phyloP scores from a whole-genome alignment of 1,284 basidiomycete genomes.

The Melampsora americana region DNA sequence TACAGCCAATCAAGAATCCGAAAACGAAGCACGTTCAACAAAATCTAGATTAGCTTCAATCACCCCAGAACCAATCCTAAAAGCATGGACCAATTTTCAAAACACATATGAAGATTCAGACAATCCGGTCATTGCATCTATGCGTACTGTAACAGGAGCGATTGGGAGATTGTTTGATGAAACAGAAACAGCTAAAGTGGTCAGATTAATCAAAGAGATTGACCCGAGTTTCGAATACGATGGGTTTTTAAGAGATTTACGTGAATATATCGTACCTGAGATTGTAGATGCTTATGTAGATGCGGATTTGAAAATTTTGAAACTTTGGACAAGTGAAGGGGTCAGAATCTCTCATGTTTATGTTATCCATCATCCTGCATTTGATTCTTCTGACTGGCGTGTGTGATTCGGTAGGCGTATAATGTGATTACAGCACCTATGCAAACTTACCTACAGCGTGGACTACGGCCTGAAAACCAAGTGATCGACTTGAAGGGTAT shows the following conservation, averaged over 20 bases:
- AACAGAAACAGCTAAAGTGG: slow-evolving; percentile 93
- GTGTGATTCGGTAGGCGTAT: slow-evolving; percentile 65
- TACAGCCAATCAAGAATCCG: slow-evolving; percentile 68
- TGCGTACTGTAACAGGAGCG: slow-evolving; percentile 78
- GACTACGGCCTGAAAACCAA: slow-evolving; percentile 82
- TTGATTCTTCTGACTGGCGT: slow-evolving; percentile 18
- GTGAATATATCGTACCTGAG: slow-evolving; percentile 97
- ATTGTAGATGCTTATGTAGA: slow-evolving; percentile 92
- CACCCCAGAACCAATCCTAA: slow-evolving; percentile 47
- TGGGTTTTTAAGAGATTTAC: slow-evolving; percentile 78
- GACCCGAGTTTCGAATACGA: slow-evolving; percentile 86
- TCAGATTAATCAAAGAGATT: slow-evolving; percentile 75
- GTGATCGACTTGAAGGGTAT: slow-evolving; percentile 92
- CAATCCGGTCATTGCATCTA: slow-evolving; percentile 75
- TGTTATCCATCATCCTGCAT: neutral
- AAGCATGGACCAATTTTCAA: slow-evolving; percentile 53
- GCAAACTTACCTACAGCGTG: slow-evolving; percentile 86
- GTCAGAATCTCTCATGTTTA: slow-evolving; percentile 60
- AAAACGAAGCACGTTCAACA: slow-evolving; percentile 61
- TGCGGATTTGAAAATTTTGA: slow-evolving; percentile 78
- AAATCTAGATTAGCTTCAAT: slow-evolving; percentile 64
- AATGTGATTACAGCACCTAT: slow-evolving; percentile 97
- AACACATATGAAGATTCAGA: slow-evolving; percentile 88
- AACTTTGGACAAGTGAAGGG: slow-evolving; percentile 92
- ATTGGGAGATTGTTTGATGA: slow-evolving; percentile 91